Evolutionary conservation across 768 basidiomycete genomes (phyloP).

Genomic region (Russula compacta): DNA sequence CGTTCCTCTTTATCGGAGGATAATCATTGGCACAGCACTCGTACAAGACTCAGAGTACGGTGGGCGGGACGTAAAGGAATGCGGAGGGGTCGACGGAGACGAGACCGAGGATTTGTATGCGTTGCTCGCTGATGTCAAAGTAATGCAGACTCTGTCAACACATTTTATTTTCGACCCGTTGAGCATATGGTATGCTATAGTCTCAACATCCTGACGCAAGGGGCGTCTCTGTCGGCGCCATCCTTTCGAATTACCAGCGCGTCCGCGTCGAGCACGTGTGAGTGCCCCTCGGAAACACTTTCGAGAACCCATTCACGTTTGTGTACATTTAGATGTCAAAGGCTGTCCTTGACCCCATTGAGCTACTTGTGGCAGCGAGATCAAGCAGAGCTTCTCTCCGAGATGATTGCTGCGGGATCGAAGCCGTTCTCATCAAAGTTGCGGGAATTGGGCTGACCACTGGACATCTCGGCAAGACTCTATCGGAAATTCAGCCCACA

Average conservation of each 20-base stretch:
- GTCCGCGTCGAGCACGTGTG: slow-evolving; percentile 97
- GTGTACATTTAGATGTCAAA: slow-evolving; percentile 53
- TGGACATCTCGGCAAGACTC: slow-evolving; percentile 68
- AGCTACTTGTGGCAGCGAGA: slow-evolving; percentile 92
- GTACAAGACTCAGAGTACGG: slow-evolving; percentile 86
- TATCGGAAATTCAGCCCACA: slow-evolving; percentile 65
- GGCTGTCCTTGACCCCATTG: slow-evolving; percentile 71
- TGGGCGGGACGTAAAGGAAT: slow-evolving; percentile 36
- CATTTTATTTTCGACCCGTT: not conserved
- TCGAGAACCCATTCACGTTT: not conserved
- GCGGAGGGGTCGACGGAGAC: slow-evolving; percentile 61
- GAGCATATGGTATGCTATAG: slow-evolving; percentile 31
- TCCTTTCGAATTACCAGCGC: slow-evolving; percentile 94
- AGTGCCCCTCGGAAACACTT: slow-evolving; percentile 24
- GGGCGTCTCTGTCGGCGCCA: slow-evolving; percentile 91
- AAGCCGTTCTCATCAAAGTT: slow-evolving; percentile 86
- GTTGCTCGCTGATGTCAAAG: slow-evolving; percentile 70
- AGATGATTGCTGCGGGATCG: slow-evolving; percentile 77
- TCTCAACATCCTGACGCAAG: slow-evolving; percentile 66
- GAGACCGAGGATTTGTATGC: slow-evolving; percentile 91
- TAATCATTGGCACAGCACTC: slow-evolving; percentile 75
- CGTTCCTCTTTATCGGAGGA: slow-evolving; percentile 73
- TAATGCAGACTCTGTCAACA: slow-evolving; percentile 25
- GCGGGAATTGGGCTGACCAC: slow-evolving; percentile 84
- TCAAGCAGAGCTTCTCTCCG: slow-evolving; percentile 73